Evolutionary conservation across 2,329 filamentous ascomycete species (phyloP).

Genomic region (Dendrostoma leiphaemia): DNA sequence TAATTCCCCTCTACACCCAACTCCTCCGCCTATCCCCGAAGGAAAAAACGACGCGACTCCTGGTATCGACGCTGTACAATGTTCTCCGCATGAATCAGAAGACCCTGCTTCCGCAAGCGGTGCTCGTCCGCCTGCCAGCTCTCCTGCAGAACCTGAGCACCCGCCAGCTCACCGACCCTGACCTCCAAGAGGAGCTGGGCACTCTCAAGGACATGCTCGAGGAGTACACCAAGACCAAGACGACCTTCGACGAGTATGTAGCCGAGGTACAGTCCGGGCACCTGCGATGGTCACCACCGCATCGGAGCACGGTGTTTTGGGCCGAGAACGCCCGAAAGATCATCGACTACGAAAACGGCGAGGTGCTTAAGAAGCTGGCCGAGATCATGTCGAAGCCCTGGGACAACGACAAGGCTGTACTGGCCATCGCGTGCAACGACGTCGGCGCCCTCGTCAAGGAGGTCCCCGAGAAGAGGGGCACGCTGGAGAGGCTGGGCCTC

Average conservation of each 20-base stretch:
- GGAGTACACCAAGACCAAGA: conserved; percentile 68
- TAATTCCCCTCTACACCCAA: conserved; percentile 88
- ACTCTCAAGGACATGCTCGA: conserved; percentile 62
- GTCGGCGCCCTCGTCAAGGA: conserved; percentile 86
- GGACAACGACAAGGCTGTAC: conserved; percentile 80
- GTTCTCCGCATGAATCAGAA: conserved; percentile 70
- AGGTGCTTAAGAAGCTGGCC: conserved; percentile 75
- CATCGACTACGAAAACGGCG: conserved; percentile 77
- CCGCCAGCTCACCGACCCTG: conserved; percentile 63
- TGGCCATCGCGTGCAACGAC: conserved; percentile 92
- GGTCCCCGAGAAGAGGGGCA: conserved; percentile 76
- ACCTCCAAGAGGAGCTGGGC: conserved; percentile 61
- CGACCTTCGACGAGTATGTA: conserved; percentile 84
- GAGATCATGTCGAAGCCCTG: conserved; percentile 75
- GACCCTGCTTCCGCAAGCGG: conserved; percentile 77
- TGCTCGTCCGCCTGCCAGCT: conserved; percentile 76
- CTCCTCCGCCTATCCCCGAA: conserved; percentile 91
- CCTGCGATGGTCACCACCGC: conserved; percentile 88
- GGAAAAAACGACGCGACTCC: conserved; percentile 92
- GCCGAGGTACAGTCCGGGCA: conserved; percentile 84
- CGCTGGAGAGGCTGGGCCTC: conserved; percentile 79
- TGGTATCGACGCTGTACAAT: conserved; percentile 86
- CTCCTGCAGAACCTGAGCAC: conserved; percentile 62
- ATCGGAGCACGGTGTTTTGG: conserved; percentile 86
- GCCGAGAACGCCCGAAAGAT: conserved; percentile 86